Evolutionary conservation across 306 rosid species (phyloP), one percentile per base, ranked within the genome.

Genomic region (Myrica gale): DNA sequence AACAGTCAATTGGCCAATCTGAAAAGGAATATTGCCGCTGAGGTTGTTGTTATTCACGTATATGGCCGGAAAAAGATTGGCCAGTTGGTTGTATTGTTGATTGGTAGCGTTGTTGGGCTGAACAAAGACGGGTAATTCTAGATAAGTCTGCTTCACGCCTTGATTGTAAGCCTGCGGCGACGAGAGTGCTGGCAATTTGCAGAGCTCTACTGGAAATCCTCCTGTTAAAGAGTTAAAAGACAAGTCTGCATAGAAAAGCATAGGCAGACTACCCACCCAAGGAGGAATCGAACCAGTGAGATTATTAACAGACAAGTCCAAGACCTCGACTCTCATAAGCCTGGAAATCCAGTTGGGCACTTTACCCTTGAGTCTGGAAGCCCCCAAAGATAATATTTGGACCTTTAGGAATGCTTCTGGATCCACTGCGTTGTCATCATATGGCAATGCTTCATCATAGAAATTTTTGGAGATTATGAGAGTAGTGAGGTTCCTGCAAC

Each of bases 71-170:
- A 97, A 96, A 42, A 94, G 85, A 84, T 53, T 83, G 32, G 96
- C 87, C 75, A 91, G 90, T 80, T 87, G 97, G 83, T 90, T 91
- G 78, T 93, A 91, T 83, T 93, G 98, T 89, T 84, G 82, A 68
- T 61, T 39, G 57, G 89, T 79, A 52, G 89, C 94, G 81, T 90
- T 90, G 62, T 74, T 80, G 12, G 96, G 95, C 75, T 67, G 82
- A 45, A 89, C 92, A 82, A 94, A 94, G 58, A 94, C 95, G 0
- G 98, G 98, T 83, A 94, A 80, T 83, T 89, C 94, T 82, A 91
- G 81, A 76, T 87, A 86, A 82, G 87, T 75, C 83, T 79, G 82
- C 78, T 82, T 80, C 26, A 82, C 79, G 32, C 32, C 32, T 45
- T 75, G 58, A 75, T 86, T 86, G 72, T 83, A 71, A 56, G 81